A percentile compares a stretch with the other conserved stretches of the same genome.
These are phyloP conservation scores for Neurospora sp. DNA, from an alignment of 495 filamentous ascomycete species.

Conservation along the genomic window DNA sequence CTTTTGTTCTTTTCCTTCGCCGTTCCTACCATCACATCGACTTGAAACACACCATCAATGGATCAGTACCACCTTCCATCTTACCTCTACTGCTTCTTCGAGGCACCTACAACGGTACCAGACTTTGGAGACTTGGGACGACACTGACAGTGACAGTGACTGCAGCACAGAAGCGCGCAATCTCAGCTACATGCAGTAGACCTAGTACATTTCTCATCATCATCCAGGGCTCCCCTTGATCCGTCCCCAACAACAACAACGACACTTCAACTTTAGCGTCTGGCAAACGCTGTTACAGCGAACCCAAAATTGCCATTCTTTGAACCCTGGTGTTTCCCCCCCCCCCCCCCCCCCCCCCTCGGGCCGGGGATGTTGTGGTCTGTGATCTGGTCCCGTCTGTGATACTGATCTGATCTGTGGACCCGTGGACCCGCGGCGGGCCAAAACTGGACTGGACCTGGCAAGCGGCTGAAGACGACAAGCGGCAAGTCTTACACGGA, in stretches of 20 bases:
- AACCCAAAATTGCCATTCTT: neutral
- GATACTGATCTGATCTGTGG: neutral
- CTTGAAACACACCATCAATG: neutral
- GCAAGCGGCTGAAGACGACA: neutral
- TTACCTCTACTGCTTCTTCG: neutral
- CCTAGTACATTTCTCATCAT: neutral
- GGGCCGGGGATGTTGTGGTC: neutral
- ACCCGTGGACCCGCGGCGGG: neutral
- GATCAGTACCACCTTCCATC: neutral
- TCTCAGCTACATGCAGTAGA: neutral
- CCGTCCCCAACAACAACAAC: neutral
- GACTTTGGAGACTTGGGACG: neutral
- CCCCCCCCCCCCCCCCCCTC: neutral
- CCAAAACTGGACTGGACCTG: neutral
- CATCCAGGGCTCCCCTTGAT: neutral
- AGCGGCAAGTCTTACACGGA: neutral
- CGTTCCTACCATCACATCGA: neutral
- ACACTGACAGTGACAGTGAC: neutral
- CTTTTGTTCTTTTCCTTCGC: neutral
- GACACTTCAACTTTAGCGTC: neutral
- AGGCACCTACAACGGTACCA: neutral
- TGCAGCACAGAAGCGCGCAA: neutral
- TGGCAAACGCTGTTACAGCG: neutral
- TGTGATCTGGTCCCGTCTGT: neutral
- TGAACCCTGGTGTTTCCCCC: neutral